Conservation (phyloP, 805 yeast species). For the Wickerhamiella slavikovae region DNA sequence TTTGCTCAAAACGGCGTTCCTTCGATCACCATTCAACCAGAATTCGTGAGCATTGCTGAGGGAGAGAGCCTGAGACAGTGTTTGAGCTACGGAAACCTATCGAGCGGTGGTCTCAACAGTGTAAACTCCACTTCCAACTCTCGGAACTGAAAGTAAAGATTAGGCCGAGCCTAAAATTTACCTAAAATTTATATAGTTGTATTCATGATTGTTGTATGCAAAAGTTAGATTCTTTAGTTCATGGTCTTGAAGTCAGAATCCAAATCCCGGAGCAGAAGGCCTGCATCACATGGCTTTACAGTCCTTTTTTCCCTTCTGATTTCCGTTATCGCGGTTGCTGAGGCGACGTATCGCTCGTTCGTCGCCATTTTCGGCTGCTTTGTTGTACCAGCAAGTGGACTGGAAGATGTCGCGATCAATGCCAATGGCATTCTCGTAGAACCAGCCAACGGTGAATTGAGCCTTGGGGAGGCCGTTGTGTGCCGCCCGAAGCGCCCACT, state of each 20-base stretch:
- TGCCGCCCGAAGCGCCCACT: conserved; percentile 88
- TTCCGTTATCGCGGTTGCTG: conserved; percentile 4
- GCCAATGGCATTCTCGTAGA: conserved; percentile 76
- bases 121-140: not conserved
- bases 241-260: no score
- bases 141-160: no score
- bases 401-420: conserved; percentile 34
- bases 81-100: conserved; percentile 5
- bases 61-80: conserved; percentile 3
- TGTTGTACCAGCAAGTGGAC: conserved; percentile 55
- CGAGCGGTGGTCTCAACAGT: conserved; percentile 4
- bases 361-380: conserved; percentile 47
- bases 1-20: conserved; percentile 74
- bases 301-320: not conserved
- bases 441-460: conserved; percentile 66
- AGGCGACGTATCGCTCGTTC: conserved; percentile 25
- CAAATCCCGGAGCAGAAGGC: no score
- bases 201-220: no score
- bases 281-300: not conserved
- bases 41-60: conserved; percentile 26
- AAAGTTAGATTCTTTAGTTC: no score
- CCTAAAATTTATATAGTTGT: no score
- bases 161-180: no score
- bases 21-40: conserved; percentile 93
- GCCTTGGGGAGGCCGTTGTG: conserved; percentile 55